Conservation (phyloP, 2,329 filamentous ascomycete species). For the Cercospora zeina region DNA sequence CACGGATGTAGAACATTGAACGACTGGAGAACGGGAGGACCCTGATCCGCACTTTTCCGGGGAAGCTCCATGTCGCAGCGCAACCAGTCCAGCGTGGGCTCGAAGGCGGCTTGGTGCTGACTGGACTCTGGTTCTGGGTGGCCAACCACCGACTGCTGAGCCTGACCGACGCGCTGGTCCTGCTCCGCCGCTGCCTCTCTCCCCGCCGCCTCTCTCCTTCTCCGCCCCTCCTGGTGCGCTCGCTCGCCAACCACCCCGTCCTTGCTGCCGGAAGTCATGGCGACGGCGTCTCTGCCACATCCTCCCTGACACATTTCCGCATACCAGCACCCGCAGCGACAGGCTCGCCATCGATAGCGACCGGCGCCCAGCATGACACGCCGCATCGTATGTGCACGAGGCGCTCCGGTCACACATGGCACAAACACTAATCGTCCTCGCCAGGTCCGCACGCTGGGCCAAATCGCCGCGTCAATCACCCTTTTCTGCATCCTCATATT, state of each 20-base stretch:
- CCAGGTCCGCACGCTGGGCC: conserved; percentile 68
- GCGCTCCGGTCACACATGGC: not conserved
- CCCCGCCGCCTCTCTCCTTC: not conserved
- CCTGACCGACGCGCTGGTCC: not conserved
- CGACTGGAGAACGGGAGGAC: not conserved
- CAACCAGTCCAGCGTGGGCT: too few species aligned
- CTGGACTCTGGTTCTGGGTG: too few species aligned
- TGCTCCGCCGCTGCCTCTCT: not conserved
- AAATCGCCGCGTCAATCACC: conserved; percentile 67
- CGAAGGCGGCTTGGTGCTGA: not conserved
- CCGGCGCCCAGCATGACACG: conserved; percentile 24
- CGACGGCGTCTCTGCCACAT: not conserved
- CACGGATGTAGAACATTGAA: too few species aligned
- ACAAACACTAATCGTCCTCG: conserved; percentile 8
- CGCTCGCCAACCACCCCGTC: not conserved
- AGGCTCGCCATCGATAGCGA: not conserved
- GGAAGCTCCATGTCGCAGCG: not conserved
- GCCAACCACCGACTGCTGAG: not conserved
- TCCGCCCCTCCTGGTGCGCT: not conserved
- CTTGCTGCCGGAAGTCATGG: conserved; percentile 7
- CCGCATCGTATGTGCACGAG: conserved; percentile 27
- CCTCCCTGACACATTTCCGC: conserved; percentile 9
- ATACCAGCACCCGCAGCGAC: not conserved
- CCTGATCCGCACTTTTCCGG: not conserved
- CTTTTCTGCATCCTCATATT: conserved; percentile 69